Conservation (phyloP, 1,139 yeast genomes). For the Kodamaea sp. region DNA sequence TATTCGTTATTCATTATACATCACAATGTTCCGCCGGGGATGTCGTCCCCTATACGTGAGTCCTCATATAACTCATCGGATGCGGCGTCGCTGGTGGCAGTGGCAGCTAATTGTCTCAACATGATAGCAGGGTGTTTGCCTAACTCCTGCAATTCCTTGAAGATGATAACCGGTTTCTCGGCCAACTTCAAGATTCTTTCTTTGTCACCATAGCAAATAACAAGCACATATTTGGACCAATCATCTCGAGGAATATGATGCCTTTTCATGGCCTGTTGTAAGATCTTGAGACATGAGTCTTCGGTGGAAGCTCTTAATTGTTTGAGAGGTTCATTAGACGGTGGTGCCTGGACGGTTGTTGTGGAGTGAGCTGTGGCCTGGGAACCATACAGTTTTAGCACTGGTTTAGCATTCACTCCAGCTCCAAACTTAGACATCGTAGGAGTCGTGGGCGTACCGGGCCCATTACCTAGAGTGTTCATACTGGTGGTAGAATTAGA, state of each 20-base stretch:
- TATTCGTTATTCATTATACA: no score
- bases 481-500: constrained; percentile 22
- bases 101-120: constrained; percentile 74
- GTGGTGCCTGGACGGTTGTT: constrained; percentile 3
- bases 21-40: constrained; percentile 57
- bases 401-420: constrained; percentile 12
- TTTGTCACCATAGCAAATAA: constrained; percentile 88
- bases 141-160: constrained; percentile 81
- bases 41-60: constrained; percentile 47
- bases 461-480: constrained; percentile 8
- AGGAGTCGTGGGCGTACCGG: constrained; percentile 11
- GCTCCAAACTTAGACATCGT: constrained; percentile 9
- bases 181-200: constrained; percentile 82
- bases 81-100: constrained; percentile 31
- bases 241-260: constrained; percentile 80
- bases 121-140: constrained; percentile 92
- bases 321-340: constrained; percentile 66
- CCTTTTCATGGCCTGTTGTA: constrained; percentile 87
- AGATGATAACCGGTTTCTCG: constrained; percentile 88
- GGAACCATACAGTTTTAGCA: constrained; percentile 17
- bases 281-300: constrained; percentile 86
- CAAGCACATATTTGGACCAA: constrained; percentile 87
- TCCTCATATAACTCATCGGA: constrained; percentile 40
- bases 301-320: constrained; percentile 87
- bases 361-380: constrained; percentile 15